Evolutionary conservation across 208 protist genomes (phyloP), one percentile per base, ranked within the genome.

Genomic region (Leishmania tarentolae): DNA sequence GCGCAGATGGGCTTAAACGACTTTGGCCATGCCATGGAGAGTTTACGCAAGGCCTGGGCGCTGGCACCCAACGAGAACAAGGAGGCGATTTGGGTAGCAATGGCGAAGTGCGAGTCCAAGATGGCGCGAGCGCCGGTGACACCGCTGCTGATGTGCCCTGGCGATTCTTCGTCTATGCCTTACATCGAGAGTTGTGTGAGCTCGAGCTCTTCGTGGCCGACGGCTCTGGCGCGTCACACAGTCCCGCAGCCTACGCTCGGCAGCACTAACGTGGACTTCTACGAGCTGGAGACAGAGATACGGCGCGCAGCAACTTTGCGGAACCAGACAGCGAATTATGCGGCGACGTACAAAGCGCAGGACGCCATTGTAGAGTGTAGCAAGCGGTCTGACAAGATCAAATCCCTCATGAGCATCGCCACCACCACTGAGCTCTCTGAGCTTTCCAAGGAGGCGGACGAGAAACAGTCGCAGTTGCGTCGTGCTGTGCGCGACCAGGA

Each of bases 61-160:
- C 66, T 85, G n/a, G 84, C 87, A 19, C 80, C 89, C 8, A 77
- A 74, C n/a, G 76, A 80, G 44, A 75, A 91, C 75, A 83, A 83
- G 59, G 84, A 90, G 53, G 9, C 63, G 0, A 86, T 94, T 31
- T 40, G 42, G 3, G 83, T 86, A 31, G 59, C 81, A 1, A 88
- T 94, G 42, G 82, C 83, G 37, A 93, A 94, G 84, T 94, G 91
- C 69, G 87, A 93, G 82, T 92, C 88, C 21, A 91, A 93, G 83
- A 81, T 92, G 13, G 86, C 84, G 1, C 87, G 89, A 2, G 83
- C 81, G 21, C 88, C 86, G n/a, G 71, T 50, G n/a, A 92, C 83
- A 56, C 82, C 79, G 56, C 80, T 86, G n/a, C 65, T 84, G n/a
- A 87, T 78, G 73, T 75, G 78, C 70, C 52, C 79, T n/a, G 42